Conservation (phyloP, 768 basidiomycete genomes). For the Mycena metata region DNA sequence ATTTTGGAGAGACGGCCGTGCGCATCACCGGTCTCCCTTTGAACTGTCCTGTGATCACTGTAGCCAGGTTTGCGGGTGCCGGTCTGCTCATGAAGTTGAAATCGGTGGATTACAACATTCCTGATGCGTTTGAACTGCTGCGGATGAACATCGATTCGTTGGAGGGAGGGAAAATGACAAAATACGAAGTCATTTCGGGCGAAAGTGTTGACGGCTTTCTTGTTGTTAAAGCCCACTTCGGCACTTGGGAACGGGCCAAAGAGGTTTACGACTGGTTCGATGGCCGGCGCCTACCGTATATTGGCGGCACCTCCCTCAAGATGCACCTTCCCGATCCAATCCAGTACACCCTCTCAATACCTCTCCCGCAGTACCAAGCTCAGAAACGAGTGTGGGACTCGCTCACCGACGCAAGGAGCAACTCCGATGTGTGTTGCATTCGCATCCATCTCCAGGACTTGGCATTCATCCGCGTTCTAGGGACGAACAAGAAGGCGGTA, state of each 20-base stretch:
- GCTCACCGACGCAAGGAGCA: neutral
- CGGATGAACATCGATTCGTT: neutral
- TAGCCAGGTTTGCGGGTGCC: slow-evolving; percentile 6
- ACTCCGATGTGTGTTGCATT: slow-evolving; percentile 3
- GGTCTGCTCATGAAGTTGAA: slow-evolving; percentile 3
- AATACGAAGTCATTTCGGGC: slow-evolving; percentile 1
- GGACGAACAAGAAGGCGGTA: slow-evolving; percentile 8
- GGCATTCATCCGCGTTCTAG: neutral
- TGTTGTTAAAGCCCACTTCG: slow-evolving; percentile 5
- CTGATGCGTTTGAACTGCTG: slow-evolving; percentile 1
- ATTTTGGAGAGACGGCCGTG: slow-evolving; percentile 8
- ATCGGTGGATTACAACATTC: slow-evolving; percentile 6
- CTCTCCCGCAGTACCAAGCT: neutral
- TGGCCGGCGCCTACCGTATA: slow-evolving; percentile 2
- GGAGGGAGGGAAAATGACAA: neutral
- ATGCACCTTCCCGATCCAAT: slow-evolving; percentile 17
- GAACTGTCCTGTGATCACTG: slow-evolving; percentile 7
- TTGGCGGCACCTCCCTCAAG: slow-evolving; percentile 2
- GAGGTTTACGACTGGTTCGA: slow-evolving; percentile 4
- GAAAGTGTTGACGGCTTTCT: slow-evolving; percentile 7
- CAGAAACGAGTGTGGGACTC: slow-evolving; percentile 11
- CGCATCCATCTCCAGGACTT: neutral
- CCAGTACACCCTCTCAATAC: slow-evolving; percentile 2
- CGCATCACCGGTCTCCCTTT: slow-evolving; percentile 11
- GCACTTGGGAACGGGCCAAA: slow-evolving; percentile 5